Percentiles rank a stretch among this genome's conserved stretches.
phyloP scores from a whole-genome alignment of 176 grass and related monocot species.

The Triticum monococcum region DNA sequence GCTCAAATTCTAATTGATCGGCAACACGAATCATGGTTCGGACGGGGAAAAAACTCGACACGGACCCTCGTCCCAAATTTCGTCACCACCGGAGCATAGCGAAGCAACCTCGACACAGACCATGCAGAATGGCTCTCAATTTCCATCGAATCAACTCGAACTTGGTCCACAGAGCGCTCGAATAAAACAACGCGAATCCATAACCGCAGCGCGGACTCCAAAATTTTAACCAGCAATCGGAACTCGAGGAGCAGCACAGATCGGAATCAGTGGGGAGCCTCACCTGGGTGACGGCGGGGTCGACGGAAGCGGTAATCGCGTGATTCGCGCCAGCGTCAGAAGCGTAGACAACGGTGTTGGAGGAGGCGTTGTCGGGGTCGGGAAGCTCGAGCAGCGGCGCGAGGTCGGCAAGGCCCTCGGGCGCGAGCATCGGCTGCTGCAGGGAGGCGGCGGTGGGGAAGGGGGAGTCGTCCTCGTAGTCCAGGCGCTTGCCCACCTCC shows the following conservation, averaged over 20 bases:
- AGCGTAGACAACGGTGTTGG: not conserved
- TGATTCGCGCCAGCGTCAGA: not conserved
- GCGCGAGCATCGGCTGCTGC: not conserved
- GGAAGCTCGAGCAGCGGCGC: not conserved
- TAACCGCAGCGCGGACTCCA: not conserved
- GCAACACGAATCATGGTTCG: not conserved
- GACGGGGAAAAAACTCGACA: not conserved
- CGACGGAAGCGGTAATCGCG: not conserved
- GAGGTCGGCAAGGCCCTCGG: not conserved
- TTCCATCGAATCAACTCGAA: too few species aligned
- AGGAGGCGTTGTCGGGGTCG: not conserved
- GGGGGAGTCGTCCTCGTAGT: not conserved
- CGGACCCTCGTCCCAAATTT: not conserved
- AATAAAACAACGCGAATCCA: too few species aligned
- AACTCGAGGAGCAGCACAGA: not conserved
- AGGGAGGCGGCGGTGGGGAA: not conserved
- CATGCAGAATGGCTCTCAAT: too few species aligned
- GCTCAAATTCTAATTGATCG: not conserved
- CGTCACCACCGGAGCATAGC: not conserved
- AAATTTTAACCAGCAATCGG: not conserved
- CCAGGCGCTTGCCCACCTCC: not conserved
- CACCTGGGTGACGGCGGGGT: not conserved
- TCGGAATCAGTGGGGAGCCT: not conserved
- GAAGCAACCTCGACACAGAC: not conserved
- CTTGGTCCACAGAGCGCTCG: too few species aligned